Conservation (phyloP, 2,329 filamentous ascomycete species). For the Aspergillus phoenicis region DNA sequence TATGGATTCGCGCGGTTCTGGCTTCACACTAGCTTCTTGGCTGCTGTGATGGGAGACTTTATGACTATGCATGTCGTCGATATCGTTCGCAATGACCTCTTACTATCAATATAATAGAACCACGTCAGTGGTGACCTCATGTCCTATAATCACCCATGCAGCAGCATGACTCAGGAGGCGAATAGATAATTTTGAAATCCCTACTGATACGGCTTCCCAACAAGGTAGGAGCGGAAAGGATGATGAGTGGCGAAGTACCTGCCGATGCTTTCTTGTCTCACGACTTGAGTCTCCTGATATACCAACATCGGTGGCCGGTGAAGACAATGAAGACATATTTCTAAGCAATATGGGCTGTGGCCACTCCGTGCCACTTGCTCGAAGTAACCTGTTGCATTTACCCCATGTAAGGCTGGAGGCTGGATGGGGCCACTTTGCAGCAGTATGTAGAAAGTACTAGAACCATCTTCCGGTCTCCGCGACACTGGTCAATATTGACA, state of each 20-base stretch:
- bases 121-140: background rate
- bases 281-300: background rate
- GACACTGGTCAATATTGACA: background rate
- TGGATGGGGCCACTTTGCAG: background rate
- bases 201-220: background rate
- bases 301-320: background rate
- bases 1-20: conserved; percentile 7
- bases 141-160: background rate
- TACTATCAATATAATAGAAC: conserved; percentile 1
- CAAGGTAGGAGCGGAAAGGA: background rate
- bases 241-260: background rate
- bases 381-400: background rate
- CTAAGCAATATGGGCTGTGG: background rate
- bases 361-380: background rate
- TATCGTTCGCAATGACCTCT: background rate
- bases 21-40: background rate
- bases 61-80: background rate
- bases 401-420: background rate
- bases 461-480: background rate
- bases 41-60: background rate
- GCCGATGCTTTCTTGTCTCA: background rate
- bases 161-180: background rate
- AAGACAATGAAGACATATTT: background rate
- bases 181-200: background rate
- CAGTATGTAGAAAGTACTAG: background rate